Base-by-base conservation (phyloP, 192 early-diverging fungal genomes). In the Linnemannia zychae region DNA sequence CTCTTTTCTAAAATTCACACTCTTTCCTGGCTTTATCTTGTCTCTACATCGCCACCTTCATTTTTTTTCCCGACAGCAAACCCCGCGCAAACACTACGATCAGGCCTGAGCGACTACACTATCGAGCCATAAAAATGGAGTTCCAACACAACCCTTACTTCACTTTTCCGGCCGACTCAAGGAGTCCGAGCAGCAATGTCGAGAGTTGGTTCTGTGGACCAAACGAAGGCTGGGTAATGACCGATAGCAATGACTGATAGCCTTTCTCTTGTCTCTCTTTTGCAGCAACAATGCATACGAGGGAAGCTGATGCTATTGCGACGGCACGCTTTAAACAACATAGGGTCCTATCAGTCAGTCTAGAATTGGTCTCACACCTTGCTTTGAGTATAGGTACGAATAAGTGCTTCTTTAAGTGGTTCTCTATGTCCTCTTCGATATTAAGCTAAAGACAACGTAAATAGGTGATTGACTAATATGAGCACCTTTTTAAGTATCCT, bases 151-250 rank as follows among this genome's bases (percentile, higher is more conserved):
- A n/a, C 28, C 31, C 57, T 3, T 3, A 28, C 13, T 1, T 24
- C 24, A 31, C 12, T 13, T 31, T 12, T 3, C 28, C 11, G 9
- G 11, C 7, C 12, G 2, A n/a, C 31, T 12, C 57, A 24, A 31
- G 12, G 24, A 11, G 3, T 1, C 28, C 7, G 12, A 63, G 57
- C 28, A 63, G 13, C 12, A 28, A 31, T 24, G 2, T 38, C 22
- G 49, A 37, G 11, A 0, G 22, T 11, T 78, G 67, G n/a, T 71
- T 70, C 52, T 78, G 76, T 47, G 48, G 52, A 71, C 34, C 47
- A 1, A 24, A 44, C 0, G 78, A 74, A 67, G 78, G 72, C 28
- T 79, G 78, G 78, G 78, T 79, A 79, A 73, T n/a, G n/a, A n/a
- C n/a, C n/a, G 67, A 17, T 37, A 22, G 3, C 36, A 40, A 20